A percentile compares a stretch with the other conserved stretches of the same genome.
Conservation (phyloP, 495 filamentous ascomycete genomes). For the Amphirosellinia nigrospora region DNA sequence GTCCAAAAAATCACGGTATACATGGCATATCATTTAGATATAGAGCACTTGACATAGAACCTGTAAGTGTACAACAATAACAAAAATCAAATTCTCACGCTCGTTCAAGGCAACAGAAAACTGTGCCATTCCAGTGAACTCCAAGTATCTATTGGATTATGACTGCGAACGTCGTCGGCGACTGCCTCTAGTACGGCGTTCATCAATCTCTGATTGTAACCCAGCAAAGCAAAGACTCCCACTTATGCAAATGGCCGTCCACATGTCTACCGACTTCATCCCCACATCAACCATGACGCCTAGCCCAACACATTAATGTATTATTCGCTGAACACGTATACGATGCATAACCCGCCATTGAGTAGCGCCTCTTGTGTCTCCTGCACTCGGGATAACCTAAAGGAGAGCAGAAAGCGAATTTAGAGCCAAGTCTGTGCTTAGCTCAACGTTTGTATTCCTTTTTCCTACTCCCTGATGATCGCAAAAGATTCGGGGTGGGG, state of each 20-base stretch:
- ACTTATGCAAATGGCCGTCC: slow-evolving; percentile 3
- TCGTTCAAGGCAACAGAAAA: background rate
- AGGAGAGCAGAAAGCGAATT: background rate
- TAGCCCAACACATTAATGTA: background rate
- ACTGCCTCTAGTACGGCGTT: background rate
- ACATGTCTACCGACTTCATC: background rate
- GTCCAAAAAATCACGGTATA: background rate
- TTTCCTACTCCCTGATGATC: background rate
- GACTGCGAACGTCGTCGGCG: background rate
- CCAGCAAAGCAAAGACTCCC: slow-evolving; percentile 14
- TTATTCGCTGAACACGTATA: background rate
- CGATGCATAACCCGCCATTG: background rate
- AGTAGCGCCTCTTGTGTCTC: background rate
- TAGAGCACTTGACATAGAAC: background rate
- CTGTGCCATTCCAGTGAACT: background rate
- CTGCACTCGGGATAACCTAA: background rate
- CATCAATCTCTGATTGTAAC: background rate
- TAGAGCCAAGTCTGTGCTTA: no score
- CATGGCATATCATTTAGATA: background rate
- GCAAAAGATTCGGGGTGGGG: background rate
- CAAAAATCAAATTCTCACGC: background rate
- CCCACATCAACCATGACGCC: slow-evolving; percentile 12
- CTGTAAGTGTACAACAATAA: background rate
- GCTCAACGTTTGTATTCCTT: background rate
- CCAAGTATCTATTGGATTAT: background rate